Base-by-base conservation (phyloP, 495 filamentous ascomycete species). In the Podospora australis region DNA sequence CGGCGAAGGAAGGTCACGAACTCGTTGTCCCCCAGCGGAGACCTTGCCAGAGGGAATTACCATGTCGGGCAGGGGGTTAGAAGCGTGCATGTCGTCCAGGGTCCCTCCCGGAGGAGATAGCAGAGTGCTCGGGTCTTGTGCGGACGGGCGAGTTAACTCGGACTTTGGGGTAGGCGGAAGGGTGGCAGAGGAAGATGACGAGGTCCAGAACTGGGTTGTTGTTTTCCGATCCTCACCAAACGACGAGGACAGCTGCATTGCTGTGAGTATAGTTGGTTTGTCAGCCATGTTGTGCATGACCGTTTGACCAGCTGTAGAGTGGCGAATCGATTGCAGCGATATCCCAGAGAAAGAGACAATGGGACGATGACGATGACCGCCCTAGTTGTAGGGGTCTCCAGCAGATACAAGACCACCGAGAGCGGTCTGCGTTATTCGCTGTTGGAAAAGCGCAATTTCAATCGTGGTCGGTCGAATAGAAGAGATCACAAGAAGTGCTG, bases 71-170 rank as follows among this genome's bases (percentile, higher is more conserved):
- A n/a, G n/a, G n/a, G n/a, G n/a, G n/a, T n/a, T n/a, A n/a, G n/a
- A n/a, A n/a, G n/a, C 64, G 64, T 86, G 87, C 38, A 59, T 78
- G 38, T 88, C 40, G 23, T 43, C 84, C 41, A 80, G 67, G 17
- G 78, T 77, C 53, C 72, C 67, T 58, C 87, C 84, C 39, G 86
- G 86, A 19, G 86, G 86, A 28, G 86, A 89, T 80, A 89, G 84
- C 29, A 89, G 73, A 62, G 74, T 87, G 58, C 75, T 70, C 46
- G 72, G 70, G 50, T 59, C 49, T 26, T 10, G 28, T 41, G 50
- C 11, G 41, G 36, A 21, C 14, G 28, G 8, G 39, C 45, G 46
- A 25, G 48, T 34, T 46, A 43, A 14, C 22, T 43, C 20, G 21
- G 40, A 14, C 14, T 22, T 43, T 43, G 22, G 22, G 20, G 40